Evolutionary conservation across 2,329 filamentous ascomycete species (phyloP).

Genomic region (Alternaria angustiovoidea): DNA sequence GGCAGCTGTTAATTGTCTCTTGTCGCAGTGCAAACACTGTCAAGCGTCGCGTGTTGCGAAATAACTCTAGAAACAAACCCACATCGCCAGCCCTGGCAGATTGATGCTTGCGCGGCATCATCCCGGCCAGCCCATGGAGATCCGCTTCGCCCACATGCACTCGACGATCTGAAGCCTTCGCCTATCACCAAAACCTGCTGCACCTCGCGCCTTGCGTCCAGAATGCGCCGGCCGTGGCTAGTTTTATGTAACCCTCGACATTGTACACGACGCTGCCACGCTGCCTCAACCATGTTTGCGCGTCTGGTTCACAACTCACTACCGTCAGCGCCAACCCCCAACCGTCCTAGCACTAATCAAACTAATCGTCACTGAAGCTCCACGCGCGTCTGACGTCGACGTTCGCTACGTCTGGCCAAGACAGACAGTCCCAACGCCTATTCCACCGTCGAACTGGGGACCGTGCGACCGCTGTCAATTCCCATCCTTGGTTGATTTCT

Average conservation of each 20-base stretch:
- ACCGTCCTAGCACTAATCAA: constrained; percentile 3
- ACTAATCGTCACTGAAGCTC: constrained; percentile 22
- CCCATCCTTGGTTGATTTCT: constrained; percentile 23
- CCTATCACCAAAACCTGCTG: constrained; percentile 11
- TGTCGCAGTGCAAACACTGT: constrained; percentile 1
- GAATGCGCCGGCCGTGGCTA: constrained; percentile 1
- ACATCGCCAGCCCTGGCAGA: not conserved
- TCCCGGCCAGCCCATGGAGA: constrained; percentile 20
- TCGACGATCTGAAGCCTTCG: constrained; percentile 10
- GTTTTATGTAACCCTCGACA: not conserved
- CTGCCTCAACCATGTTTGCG: constrained; percentile 3
- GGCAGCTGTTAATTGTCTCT: constrained; percentile 1
- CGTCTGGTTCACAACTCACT: not conserved
- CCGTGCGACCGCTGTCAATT: constrained; percentile 35
- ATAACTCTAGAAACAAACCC: not conserved
- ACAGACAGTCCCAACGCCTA: constrained; percentile 19
- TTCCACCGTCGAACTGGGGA: constrained; percentile 22
- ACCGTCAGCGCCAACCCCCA: constrained; percentile 19
- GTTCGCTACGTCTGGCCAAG: constrained; percentile 31
- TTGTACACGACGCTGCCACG: not conserved
- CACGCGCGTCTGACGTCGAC: constrained; percentile 38
- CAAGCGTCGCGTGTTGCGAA: not conserved
- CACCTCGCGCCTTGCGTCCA: constrained; percentile 1
- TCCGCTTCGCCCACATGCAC: constrained; percentile 14
- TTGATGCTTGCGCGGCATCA: constrained; percentile 19